Evolutionary conservation across 2,329 filamentous ascomycete genomes (phyloP).

Genomic region (Trichoderma afroharzianum): DNA sequence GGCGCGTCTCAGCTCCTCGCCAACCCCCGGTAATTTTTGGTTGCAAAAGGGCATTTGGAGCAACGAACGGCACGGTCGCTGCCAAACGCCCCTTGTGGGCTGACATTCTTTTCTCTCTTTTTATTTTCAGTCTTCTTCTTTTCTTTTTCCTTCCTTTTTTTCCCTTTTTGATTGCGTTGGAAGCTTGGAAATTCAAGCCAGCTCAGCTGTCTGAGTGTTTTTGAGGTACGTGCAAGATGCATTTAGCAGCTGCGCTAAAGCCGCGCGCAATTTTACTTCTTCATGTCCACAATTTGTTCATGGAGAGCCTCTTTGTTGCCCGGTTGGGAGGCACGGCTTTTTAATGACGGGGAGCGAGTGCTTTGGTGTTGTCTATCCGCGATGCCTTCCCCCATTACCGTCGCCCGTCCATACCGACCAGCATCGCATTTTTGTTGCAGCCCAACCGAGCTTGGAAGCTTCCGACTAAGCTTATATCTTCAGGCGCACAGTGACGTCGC

Average conservation of each 20-base stretch:
- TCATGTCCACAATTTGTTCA: background rate
- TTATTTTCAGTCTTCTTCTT: background rate
- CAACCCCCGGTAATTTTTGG: conserved; percentile 12
- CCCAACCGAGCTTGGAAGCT: background rate
- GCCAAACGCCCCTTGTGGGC: conserved; percentile 17
- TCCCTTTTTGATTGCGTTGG: conserved; percentile 1
- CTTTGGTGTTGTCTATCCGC: background rate
- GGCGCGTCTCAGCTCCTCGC: conserved; percentile 15
- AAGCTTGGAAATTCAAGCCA: conserved; percentile 9
- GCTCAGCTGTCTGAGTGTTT: conserved; percentile 3
- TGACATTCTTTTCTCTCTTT: conserved; percentile 12
- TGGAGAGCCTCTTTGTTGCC: background rate
- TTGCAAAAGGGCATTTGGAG: conserved; percentile 13
- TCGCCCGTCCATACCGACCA: background rate
- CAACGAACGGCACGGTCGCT: conserved; percentile 13
- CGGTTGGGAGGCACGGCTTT: background rate
- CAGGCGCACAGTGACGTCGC: background rate
- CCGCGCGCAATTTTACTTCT: conserved; percentile 17
- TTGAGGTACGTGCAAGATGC: conserved; percentile 15
- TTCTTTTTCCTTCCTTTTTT: background rate
- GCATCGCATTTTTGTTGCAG: background rate
- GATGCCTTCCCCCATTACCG: background rate
- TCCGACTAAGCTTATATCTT: background rate
- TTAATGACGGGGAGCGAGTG: background rate
- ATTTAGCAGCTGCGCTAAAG: conserved; percentile 8